These are phyloP conservation scores for Clathrospora elynae DNA, from an alignment of 2,329 filamentous ascomycete genomes.

Conservation along the genomic window DNA sequence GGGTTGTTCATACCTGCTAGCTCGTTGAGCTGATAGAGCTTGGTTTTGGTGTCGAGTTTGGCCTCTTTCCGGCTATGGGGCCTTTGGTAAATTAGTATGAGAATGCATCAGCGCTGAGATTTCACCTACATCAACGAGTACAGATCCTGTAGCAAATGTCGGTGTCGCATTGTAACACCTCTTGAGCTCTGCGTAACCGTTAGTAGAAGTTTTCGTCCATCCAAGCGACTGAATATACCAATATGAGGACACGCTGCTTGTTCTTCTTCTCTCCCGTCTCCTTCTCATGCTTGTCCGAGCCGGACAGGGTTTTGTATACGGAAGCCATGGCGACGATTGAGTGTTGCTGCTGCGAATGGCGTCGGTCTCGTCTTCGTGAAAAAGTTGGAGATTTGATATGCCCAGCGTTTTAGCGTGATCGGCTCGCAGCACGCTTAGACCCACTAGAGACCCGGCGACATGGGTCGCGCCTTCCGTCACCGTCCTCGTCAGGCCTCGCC, in stretches of 20 bases:
- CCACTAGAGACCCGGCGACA: constrained; percentile 15
- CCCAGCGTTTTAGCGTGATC: constrained; percentile 30
- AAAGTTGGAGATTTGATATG: constrained; percentile 35
- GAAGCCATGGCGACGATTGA: constrained; percentile 54
- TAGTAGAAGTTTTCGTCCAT: constrained; percentile 20
- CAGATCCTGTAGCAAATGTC: constrained; percentile 89
- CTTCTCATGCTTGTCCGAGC: constrained; percentile 47
- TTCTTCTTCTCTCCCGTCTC: constrained; percentile 48
- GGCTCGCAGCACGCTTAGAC: constrained; percentile 15
- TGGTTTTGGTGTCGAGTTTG: constrained; percentile 95
- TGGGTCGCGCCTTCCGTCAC: constrained; percentile 33
- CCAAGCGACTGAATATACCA: constrained; percentile 49
- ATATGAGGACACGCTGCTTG: constrained; percentile 74
- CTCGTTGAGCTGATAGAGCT: constrained; percentile 61
- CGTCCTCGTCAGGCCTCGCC: constrained; percentile 20
- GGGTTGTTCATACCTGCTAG: constrained; percentile 38
- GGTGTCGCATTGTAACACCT: constrained; percentile 92
- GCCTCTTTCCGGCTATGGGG: constrained; percentile 93
- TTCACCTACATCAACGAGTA: constrained; percentile 70
- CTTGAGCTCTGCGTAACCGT: constrained; percentile 67
- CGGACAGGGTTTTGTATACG: constrained; percentile 62
- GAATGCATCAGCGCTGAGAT: neutral
- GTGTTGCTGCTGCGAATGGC: constrained; percentile 20
- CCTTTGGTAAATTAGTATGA: constrained; percentile 24
- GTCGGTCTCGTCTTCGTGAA: constrained; percentile 19